Percentiles rank a stretch among this genome's conserved stretches.
Evolutionary conservation across 192 early-diverging fungal species (phyloP).

Genomic region (Glomus cerebriforme): DNA sequence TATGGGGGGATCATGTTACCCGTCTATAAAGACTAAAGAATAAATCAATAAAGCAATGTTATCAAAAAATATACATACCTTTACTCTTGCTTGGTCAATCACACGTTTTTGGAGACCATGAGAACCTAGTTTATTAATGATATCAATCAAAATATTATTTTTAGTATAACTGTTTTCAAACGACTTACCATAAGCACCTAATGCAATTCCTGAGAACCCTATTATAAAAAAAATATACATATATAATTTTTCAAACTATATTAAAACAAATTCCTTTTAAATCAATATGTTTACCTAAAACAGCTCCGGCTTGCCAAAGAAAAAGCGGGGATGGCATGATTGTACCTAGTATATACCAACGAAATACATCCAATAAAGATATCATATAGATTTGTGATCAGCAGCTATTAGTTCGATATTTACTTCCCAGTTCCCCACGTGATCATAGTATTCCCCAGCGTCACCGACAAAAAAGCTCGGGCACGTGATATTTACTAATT

Average conservation of each 20-base stretch:
- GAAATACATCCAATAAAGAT: too few relatives aligned
- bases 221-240: conserved; percentile 39
- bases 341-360: too few relatives aligned
- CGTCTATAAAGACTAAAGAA: not conserved
- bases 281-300: conserved; percentile 24
- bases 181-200: conserved; percentile 51
- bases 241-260: too few relatives aligned
- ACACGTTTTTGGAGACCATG: conserved; percentile 5
- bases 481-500: too few relatives aligned
- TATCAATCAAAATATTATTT: conserved; percentile 33
- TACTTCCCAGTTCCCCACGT: too few relatives aligned
- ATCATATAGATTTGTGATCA: too few relatives aligned
- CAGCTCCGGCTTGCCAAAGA: conserved; percentile 30
- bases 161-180: too few relatives aligned
- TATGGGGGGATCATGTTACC: not conserved
- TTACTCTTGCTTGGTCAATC: not conserved
- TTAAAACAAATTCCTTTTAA: not conserved
- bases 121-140: conserved; percentile 29
- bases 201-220: conserved; percentile 47
- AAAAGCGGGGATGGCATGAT: not conserved
- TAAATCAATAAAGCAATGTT: not conserved
- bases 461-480: too few relatives aligned
- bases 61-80: not conserved
- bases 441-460: too few relatives aligned
- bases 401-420: too few relatives aligned